Evolutionary conservation across 495 filamentous ascomycete genomes (phyloP).

Genomic region (Aspergillus wentii): DNA sequence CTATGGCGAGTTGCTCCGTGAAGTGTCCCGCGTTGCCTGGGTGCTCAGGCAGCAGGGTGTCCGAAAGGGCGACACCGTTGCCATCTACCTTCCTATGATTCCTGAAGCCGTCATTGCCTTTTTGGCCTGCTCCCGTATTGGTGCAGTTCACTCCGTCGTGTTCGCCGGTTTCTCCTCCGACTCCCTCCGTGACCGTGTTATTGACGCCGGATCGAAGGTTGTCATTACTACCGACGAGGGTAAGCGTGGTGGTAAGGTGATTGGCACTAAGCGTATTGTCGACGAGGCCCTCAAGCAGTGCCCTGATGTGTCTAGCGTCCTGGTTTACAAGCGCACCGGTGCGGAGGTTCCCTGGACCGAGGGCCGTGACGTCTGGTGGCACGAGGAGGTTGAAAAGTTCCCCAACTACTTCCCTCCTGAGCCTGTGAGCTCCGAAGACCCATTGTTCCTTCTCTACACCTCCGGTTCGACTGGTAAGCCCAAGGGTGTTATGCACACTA

Average conservation of each 20-base stretch:
- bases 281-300: constrained; percentile 98
- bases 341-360: constrained; percentile 85
- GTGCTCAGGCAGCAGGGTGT: constrained; percentile 92
- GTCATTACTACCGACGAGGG: constrained; percentile 97
- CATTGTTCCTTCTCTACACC: constrained; percentile 95
- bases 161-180: constrained; percentile 98
- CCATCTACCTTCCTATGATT: constrained; percentile 98
- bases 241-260: constrained; percentile 94
- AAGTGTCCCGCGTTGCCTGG: constrained; percentile 83
- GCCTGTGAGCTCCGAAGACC: constrained; percentile 86
- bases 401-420: constrained; percentile 85
- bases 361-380: constrained; percentile 95
- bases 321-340: constrained; percentile 95
- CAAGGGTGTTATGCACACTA: constrained; percentile 99
- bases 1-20: constrained; percentile 87
- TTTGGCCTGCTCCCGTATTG: constrained; percentile 86
- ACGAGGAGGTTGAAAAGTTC: constrained; percentile 95
- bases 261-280: constrained; percentile 98
- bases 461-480: constrained; percentile 97
- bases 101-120: constrained; percentile 91
- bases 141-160: constrained; percentile 95
- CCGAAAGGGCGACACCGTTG: constrained; percentile 95
- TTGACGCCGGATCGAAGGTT: constrained; percentile 83
- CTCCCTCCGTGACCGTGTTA: constrained; percentile 90
- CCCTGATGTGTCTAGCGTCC: constrained; percentile 76